A percentile compares a stretch with the other conserved stretches of the same genome.
Conservation (phyloP, 2,329 filamentous ascomycete genomes). For the Bipolaris bicolor region DNA sequence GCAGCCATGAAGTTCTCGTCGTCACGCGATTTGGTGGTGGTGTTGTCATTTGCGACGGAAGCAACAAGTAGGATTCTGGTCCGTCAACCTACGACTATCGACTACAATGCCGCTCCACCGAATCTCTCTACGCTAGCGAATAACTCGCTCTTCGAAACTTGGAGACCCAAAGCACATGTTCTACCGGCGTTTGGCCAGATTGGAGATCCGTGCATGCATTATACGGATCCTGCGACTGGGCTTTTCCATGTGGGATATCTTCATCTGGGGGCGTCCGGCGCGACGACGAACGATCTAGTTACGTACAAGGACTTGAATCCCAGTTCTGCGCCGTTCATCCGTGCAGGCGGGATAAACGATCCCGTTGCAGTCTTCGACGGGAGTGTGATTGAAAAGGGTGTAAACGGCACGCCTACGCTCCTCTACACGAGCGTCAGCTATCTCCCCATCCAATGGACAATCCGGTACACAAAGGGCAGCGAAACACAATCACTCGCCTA, state of each 20-base stretch:
- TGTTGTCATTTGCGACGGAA: conserved; percentile 4
- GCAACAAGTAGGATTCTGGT: conserved; percentile 12
- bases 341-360: conserved; percentile 52
- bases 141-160: conserved; percentile 24
- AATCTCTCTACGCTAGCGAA: conserved; percentile 28
- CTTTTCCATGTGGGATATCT: conserved; percentile 56
- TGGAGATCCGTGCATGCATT: conserved; percentile 56
- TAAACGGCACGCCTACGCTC: conserved; percentile 53
- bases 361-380: conserved; percentile 56
- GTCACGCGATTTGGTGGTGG: background rate
- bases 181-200: conserved; percentile 51
- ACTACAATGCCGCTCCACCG: conserved; percentile 27
- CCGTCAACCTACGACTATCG: conserved; percentile 13
- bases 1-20: conserved; percentile 11
- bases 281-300: conserved; percentile 52
- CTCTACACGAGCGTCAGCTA: conserved; percentile 55
- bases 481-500: conserved; percentile 56
- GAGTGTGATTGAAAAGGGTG: conserved; percentile 52
- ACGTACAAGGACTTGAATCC: conserved; percentile 50
- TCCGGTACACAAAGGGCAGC: conserved; percentile 54
- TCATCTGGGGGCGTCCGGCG: conserved; percentile 42
- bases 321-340: conserved; percentile 38
- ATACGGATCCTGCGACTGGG: conserved; percentile 53
- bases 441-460: conserved; percentile 56
- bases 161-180: conserved; percentile 51